Base-by-base conservation (phyloP, 225 moss, liverwort and hornwort genomes). In the Climacium dendroides region DNA sequence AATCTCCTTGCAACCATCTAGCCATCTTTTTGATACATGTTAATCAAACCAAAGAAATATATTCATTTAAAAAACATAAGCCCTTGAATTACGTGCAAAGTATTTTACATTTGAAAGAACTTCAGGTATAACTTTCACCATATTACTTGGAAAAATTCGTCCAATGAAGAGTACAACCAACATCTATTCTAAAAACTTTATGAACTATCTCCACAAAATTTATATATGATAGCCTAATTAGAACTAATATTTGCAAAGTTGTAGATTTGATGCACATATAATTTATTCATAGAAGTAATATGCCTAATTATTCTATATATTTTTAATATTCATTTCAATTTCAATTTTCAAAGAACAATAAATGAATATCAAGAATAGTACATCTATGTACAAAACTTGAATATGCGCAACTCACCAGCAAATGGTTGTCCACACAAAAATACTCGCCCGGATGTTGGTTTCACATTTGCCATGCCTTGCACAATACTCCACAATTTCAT, bases 11-110 rank as follows among this genome's bases (percentile, higher is more conserved):
- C 2, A n/a, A 65, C 11, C 3, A 65, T 2, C 6, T 11, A 35
- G 3, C 10, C 5, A 10, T 65, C 1, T 19, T 11, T 19, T 34
- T 0, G 6, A n/a, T 65, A 2, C 0, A 0, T n/a, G 11, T 19
- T 20, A 37, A 37, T 22, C 4, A 22, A 67, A 7, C 37, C 67
- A 37, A 37, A 22, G 7, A 0, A 67, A 37, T 66, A 4, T 6
- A 22, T 37, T 13, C 12, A 4, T 22, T 12, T 19, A n/a, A 0
- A 7, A 67, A 13, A 1, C 2, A 2, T 19, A 37, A 7, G 2
- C 22, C 22, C 22, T 22, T 2, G 6, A 22, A 0, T 2, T 66
- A 37, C 22, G 3, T 4, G 11, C 19, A n/a, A 64, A 66, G 10
- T 19, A 3, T n/a, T 0, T 22, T 0, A 22, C 0, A 66, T n/a